Percentiles rank a stretch among this genome's conserved stretches.
These are phyloP conservation scores for Trichoderma cornu-damae DNA, from an alignment of 2,329 filamentous ascomycete genomes.

Conservation along the genomic window DNA sequence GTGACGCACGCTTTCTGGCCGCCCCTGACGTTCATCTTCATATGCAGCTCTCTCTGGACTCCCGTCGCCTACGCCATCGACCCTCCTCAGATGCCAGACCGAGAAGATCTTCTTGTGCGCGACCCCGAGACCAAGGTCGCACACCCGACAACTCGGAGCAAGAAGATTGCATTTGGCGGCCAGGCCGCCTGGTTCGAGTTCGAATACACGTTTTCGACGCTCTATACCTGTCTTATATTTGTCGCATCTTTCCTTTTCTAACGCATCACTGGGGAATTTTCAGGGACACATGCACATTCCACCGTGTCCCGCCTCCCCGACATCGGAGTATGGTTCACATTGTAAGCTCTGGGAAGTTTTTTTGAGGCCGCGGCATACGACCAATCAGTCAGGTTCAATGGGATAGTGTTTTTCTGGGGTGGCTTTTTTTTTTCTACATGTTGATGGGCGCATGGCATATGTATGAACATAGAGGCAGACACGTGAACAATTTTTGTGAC, in stretches of 20 bases:
- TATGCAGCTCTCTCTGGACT: conserved; percentile 51
- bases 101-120: conserved; percentile 51
- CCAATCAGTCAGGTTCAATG: conserved; percentile 1
- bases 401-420: neutral
- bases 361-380: conserved; percentile 6
- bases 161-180: conserved; percentile 51
- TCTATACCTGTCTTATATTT: conserved; percentile 47
- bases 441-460: conserved; percentile 16
- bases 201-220: conserved; percentile 48
- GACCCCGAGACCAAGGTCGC: conserved; percentile 52
- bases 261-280: conserved; percentile 5
- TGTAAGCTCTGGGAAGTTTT: neutral
- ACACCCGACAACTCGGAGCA: conserved; percentile 45
- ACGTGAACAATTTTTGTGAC: conserved; percentile 9
- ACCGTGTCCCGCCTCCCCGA: neutral
- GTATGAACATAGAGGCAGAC: conserved; percentile 17
- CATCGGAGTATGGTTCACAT: neutral
- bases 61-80: conserved; percentile 57
- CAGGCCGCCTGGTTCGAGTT: conserved; percentile 53
- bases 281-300: conserved; percentile 8
- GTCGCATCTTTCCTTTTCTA: conserved; percentile 36
- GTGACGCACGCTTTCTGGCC: conserved; percentile 60
- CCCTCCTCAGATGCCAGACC: conserved; percentile 53
- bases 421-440: conserved; percentile 1
- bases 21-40: conserved; percentile 52